Base-by-base conservation (phyloP, 208 protist genomes). In the Trypanosoma caninum region DNA sequence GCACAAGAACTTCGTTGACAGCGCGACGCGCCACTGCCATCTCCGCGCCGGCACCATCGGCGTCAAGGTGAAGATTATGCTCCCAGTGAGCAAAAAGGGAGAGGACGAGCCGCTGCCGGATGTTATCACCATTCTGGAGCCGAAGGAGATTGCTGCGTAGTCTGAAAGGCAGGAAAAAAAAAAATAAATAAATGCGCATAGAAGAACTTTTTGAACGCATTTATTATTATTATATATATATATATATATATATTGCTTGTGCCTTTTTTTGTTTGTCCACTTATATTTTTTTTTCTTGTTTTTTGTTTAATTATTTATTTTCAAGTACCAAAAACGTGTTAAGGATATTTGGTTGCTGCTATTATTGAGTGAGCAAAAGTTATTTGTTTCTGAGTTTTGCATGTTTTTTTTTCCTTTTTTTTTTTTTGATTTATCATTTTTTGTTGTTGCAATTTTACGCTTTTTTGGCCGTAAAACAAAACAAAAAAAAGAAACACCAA, bases 61-160 rank as follows among this genome's bases (percentile, higher is more conserved):
- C 82, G 91, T 99, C 53, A 97, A 98, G 70, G 98, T 99, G 63
- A 96, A 94, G 69, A 99, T 99, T 79, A 99, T 99, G 98, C 87
- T 99, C 13, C 97, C 98, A 22, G 73, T 65, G 3, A 75, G 61
- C 54, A 68, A 44, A 69, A 67, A 55, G 56, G 82, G 74, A 18
- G 62, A 73, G 46, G 66, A 75, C 35, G 74, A 89, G 70, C 45
- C 60, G 48, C 80, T 93, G 47, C 86, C 86, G 50, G 86, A 93
- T 69, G 80, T 89, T 27, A 80, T 93, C 74, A 90, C 80, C 51
- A 76, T 93, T 45, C 70, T 86, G 55, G 82, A 90, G 69, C 83
- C 59, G 34, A 72, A 73, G 59, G 59, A 38, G 11, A 61, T 59
- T 20, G 25, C 25, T 16, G 72, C 56, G 6, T 63, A 58, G 55